Base-by-base conservation (phyloP, 306 rosid species). In the Rosa persica region DNA sequence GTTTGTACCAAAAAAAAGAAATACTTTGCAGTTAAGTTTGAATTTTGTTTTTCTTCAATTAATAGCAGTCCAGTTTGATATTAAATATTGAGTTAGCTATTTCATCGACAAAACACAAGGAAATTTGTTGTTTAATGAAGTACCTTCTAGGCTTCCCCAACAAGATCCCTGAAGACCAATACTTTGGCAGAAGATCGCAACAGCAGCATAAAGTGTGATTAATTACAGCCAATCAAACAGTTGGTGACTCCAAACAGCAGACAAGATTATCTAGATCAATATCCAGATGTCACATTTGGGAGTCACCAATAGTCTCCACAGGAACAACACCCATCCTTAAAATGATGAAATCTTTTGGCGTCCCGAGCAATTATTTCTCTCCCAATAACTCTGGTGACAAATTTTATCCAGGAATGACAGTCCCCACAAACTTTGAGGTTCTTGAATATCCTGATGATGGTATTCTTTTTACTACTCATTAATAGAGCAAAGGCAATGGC, bases 401-500 rank as follows among this genome's bases (percentile, higher is more conserved):
- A 74, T 81, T 89, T 87, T 67, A 85, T 84, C 90, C 91, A 87
- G 70, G 77, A 79, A 75, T 88, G 89, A 79, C 90, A 88, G 80
- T 90, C 93, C 43, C 93, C 91, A 81, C 92, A 90, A 79, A 90
- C 85, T 85, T 88, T 83, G 55, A 92, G 91, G 85, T 92, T 92
- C 89, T 90, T 90, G 52, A 87, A 90, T 78, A 90, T 85, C 78
- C 85, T 83, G 70, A 90, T 86, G 49, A 67, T 58, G 11, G 83
- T 81, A 58, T 57, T 81, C 80, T 78, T 85, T 67, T 89, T 82
- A 73, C 81, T 73, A 58, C 88, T 87, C 91, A 76, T 86, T 89
- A 88, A 86, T 58, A 86, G 78, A 75, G 89, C 88, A 82, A 85
- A 89, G 61, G 92, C 84, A 61, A 88, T 85, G 66, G 94, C 97